Base-by-base conservation (phyloP, 2,329 filamentous ascomycete species). In the Ceratocystis harringtonii region DNA sequence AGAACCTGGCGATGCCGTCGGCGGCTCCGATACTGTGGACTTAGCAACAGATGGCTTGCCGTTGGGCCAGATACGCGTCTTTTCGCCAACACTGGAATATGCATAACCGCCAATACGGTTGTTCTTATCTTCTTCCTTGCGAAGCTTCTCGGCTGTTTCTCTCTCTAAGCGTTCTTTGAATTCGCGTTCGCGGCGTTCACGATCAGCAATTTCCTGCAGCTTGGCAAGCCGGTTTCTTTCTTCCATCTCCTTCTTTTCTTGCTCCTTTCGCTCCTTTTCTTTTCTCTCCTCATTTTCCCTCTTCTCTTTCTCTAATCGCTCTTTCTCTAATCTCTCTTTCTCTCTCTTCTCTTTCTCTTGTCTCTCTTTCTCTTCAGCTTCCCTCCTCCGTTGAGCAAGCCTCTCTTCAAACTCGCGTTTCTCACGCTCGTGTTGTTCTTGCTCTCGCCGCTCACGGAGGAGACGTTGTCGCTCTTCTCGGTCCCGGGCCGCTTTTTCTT, bases 31-130 rank as follows among this genome's bases (percentile, higher is more conserved):
- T 25, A 66, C 61, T 30, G 48, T 62, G 25, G 65, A 66, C 25
- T 72, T 61, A 10, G 73, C 70, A 48, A 70, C 70, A 3, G 66
- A 78, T 65, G 79, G 84, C 69, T 79, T 80, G 69, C 81, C 84
- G 70, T 81, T 84, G 5, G 86, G 85, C 81, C 87, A 89, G 70
- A 85, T 85, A 74, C 84, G 87, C 62, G 81, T 85, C 74, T 80
- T 85, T 74, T 89, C 86, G 62, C 86, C 86, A 25, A 86, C 81
- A 41, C 83, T 80, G 65, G 81, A 84, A 74, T 78, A 86, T 66
- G 84, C 84, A 70, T 87, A 86, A 78, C 69, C 73, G 70, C 69
- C 70, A 70, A 63, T 28, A 70, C 71, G 57, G 69, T 71, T 60
- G 61, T 69, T 67, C 19, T 70, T 71, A 65, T 69, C 72, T 67